Evolutionary conservation across 2,329 filamentous ascomycete genomes (phyloP), one percentile per base, ranked within the genome.

Genomic region (Aurifilum marmelostoma): DNA sequence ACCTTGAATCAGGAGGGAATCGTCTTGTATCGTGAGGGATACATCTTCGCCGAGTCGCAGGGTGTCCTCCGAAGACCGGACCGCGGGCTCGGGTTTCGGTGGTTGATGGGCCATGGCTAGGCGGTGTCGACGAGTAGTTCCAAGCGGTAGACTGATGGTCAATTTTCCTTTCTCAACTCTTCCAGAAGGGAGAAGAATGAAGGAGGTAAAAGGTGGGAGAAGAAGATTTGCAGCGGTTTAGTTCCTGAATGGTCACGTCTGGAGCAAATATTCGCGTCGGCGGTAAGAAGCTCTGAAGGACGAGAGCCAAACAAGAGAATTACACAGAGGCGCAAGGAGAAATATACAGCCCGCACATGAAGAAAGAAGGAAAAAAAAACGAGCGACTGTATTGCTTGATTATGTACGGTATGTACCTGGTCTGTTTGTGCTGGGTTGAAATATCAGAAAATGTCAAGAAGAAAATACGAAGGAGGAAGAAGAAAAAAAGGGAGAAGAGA

Each of bases 1-100:
- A 82, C 80, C 80, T 67, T 75, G 71, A 29, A 81, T 66, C 52
- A 77, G 71, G 52, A 82, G 73, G 12, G 75, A 73, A 52, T 76
- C 74, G 7, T 73, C 72, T 37, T 75, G 74, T 68, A 79, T 76
- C 14, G 74, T 78, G 69, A 81, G 70, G 56, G 75, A 76, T 71
- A 74, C 77, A 27, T 24, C 29, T 9, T n/a, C n/a, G 59, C 34
- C 37, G n/a, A 62, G 59, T 2, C n/a, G 21, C n/a, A 60, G 29
- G 32, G 18, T 37, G 32, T n/a, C 29, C 12, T 29, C 52, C 27
- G 52, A 14, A 29, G 52, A 18, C 52, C 5, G 52, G 52, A 18
- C 52, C 27, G 11, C 6, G 27, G 52, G 27, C 27, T 56, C 56
- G 29, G 29, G 32, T n/a, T 59, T 32, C 18, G 56, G 56, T 18